phyloP scores from a whole-genome alignment of 2,329 filamentous ascomycete genomes.

The Pseudogymnoascus sp. region DNA sequence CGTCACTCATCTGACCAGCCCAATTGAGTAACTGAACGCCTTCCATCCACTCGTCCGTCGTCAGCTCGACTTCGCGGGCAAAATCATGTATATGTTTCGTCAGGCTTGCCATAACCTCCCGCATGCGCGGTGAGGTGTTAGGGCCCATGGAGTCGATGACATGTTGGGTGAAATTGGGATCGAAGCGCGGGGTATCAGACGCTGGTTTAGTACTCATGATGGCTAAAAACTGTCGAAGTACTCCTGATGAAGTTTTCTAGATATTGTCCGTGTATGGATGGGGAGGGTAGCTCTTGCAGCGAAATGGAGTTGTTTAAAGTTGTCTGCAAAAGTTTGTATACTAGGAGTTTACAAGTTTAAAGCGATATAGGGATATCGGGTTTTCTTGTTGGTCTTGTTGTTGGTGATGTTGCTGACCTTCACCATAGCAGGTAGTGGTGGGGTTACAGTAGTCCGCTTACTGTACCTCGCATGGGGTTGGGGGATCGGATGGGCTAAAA shows the following conservation, averaged over 20 bases:
- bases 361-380: neutral
- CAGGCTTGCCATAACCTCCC: constrained; percentile 46
- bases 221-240: neutral
- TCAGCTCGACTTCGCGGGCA: constrained; percentile 50
- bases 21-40: constrained; percentile 52
- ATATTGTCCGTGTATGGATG: neutral
- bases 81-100: constrained; percentile 53
- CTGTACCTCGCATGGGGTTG: too few species aligned
- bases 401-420: neutral
- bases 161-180: constrained; percentile 51
- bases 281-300: neutral
- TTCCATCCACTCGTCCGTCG: constrained; percentile 51
- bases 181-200: constrained; percentile 25
- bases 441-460: neutral
- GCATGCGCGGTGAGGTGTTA: constrained; percentile 49
- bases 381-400: neutral
- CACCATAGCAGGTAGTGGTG: neutral
- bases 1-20: constrained; percentile 55
- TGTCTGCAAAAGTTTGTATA: neutral
- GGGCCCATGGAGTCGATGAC: constrained; percentile 57
- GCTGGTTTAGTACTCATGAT: neutral
- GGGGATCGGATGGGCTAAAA: neutral
- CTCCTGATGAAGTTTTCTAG: neutral
- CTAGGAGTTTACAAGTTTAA: neutral
- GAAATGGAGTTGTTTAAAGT: neutral